A percentile compares a stretch with the other conserved stretches of the same genome.
These are phyloP conservation scores for Domatiomyces globalis DNA, from an alignment of 2,329 filamentous ascomycete genomes.

Conservation along the genomic window DNA sequence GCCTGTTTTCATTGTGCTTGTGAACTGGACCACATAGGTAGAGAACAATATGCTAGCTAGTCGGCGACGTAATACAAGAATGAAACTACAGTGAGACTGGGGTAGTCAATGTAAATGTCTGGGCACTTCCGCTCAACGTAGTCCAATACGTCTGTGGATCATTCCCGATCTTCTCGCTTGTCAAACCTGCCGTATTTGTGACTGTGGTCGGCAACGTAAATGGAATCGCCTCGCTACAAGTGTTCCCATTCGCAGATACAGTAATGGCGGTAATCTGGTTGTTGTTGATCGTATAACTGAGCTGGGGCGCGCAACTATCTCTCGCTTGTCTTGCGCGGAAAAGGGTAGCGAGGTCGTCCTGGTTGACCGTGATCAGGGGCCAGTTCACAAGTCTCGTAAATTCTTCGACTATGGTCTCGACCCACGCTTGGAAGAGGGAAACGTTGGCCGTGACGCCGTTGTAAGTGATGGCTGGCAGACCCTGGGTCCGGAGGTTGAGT, in stretches of 20 bases:
- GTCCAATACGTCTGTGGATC: slow-evolving; percentile 41
- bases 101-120: slow-evolving; percentile 31
- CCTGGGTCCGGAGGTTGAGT: slow-evolving; percentile 43
- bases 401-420: slow-evolving; percentile 40
- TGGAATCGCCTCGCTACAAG: slow-evolving; percentile 38
- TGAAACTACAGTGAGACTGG: slow-evolving; percentile 23
- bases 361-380: slow-evolving; percentile 42
- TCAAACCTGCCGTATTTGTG: slow-evolving; percentile 30
- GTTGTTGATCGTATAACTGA: slow-evolving; percentile 33
- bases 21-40: not conserved
- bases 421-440: slow-evolving; percentile 45
- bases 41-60: not conserved
- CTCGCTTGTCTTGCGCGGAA: slow-evolving; percentile 42
- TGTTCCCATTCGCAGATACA: slow-evolving; percentile 36
- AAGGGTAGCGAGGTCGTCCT: slow-evolving; percentile 36
- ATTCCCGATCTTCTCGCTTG: slow-evolving; percentile 40
- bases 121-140: slow-evolving; percentile 30
- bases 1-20: not conserved
- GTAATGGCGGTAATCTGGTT: slow-evolving; percentile 38
- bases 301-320: slow-evolving; percentile 38
- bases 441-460: slow-evolving; percentile 34
- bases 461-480: slow-evolving; percentile 34
- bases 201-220: slow-evolving; percentile 39
- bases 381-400: slow-evolving; percentile 40
- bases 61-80: not conserved